These are phyloP conservation scores for Punica granatum DNA, from an alignment of 345 rosid species.

Conservation along the genomic window DNA sequence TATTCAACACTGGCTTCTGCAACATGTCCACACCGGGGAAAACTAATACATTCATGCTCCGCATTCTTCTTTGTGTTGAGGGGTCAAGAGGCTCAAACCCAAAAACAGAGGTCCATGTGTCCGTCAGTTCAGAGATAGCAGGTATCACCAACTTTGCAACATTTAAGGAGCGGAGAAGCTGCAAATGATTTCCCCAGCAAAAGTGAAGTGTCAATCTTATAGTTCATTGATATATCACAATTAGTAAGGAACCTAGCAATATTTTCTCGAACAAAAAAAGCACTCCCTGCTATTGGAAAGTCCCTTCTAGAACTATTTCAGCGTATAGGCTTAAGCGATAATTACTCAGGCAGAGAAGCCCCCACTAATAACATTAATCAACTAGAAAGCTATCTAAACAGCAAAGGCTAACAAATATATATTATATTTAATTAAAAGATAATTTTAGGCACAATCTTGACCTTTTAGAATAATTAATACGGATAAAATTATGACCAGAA, in stretches of 20 bases:
- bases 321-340: no score
- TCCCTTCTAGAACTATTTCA: no score
- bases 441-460: background rate
- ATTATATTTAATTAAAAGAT: background rate
- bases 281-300: no score
- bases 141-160: slow-evolving; percentile 86
- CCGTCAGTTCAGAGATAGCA: slow-evolving; percentile 75
- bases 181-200: slow-evolving; percentile 10
- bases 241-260: no score
- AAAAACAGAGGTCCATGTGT: slow-evolving; percentile 86
- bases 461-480: background rate
- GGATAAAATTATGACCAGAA: background rate
- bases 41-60: slow-evolving; percentile 61
- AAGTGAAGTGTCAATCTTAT: background rate
- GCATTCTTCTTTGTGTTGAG: slow-evolving; percentile 34
- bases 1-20: slow-evolving; percentile 47
- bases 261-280: no score
- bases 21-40: slow-evolving; percentile 93
- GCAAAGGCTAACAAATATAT: background rate
- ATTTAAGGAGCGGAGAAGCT: slow-evolving; percentile 66
- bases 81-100: slow-evolving; percentile 57
- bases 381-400: background rate
- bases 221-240: no score
- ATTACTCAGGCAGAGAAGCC: no score
- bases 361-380: no score